Percentiles rank a stretch among this genome's conserved stretches.
These are phyloP conservation scores for Boletus rubropictus DNA, from an alignment of 768 basidiomycete species.

Conservation along the genomic window DNA sequence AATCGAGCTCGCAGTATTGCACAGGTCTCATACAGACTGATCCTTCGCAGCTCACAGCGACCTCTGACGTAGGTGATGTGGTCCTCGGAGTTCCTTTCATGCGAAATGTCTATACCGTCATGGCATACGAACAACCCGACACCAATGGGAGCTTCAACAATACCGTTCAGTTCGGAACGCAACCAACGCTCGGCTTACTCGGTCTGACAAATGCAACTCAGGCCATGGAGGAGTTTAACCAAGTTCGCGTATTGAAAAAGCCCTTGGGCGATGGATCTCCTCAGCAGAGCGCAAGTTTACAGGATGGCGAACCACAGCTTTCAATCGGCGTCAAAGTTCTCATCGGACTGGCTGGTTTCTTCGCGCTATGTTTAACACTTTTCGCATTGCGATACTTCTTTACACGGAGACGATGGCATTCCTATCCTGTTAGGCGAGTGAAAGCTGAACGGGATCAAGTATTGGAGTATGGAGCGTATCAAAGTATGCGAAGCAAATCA, in stretches of 20 bases:
- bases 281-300: slow-evolving; percentile 5
- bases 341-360: slow-evolving; percentile 52
- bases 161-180: slow-evolving; percentile 14
- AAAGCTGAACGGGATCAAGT: slow-evolving; percentile 12
- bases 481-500: slow-evolving; percentile 30
- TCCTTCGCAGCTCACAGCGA: slow-evolving; percentile 36
- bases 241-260: slow-evolving; percentile 60
- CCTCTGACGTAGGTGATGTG: slow-evolving; percentile 52
- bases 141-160: slow-evolving; percentile 41
- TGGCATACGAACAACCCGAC: slow-evolving; percentile 55
- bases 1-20: slow-evolving; percentile 44
- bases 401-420: slow-evolving; percentile 34
- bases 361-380: slow-evolving; percentile 47
- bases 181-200: slow-evolving; percentile 55
- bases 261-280: slow-evolving; percentile 37
- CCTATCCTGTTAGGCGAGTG: slow-evolving; percentile 8
- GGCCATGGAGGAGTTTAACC: slow-evolving; percentile 64
- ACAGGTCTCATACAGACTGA: slow-evolving; percentile 63
- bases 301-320: slow-evolving; percentile 34
- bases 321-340: slow-evolving; percentile 61
- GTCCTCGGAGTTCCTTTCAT: slow-evolving; percentile 77
- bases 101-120: slow-evolving; percentile 70
- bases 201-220: slow-evolving; percentile 54
- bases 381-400: slow-evolving; percentile 53
- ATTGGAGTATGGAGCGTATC: slow-evolving; percentile 28